Conservation (phyloP, 2,329 filamentous ascomycete genomes). For the Verticillium albo-atrum region DNA sequence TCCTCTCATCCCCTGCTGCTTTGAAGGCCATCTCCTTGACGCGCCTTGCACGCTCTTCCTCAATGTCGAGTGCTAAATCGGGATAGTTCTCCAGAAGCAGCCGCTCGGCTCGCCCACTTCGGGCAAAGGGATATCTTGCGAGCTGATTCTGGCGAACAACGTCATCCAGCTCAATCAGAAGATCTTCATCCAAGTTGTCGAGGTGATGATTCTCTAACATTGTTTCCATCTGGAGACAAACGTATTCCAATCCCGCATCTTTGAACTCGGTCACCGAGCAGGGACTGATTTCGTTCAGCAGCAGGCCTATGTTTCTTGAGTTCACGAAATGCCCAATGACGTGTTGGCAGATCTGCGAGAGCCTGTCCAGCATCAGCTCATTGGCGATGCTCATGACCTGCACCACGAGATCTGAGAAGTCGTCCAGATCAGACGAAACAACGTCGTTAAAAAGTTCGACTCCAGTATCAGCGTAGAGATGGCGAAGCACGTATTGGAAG, state of each 20-base stretch:
- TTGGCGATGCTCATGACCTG: constrained; percentile 88
- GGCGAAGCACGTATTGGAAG: constrained; percentile 74
- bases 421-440: constrained; percentile 66
- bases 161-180: constrained; percentile 75
- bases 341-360: constrained; percentile 86
- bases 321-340: constrained; percentile 80
- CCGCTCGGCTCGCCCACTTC: constrained; percentile 67
- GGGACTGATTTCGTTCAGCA: constrained; percentile 82
- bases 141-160: constrained; percentile 81
- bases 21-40: constrained; percentile 74
- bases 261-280: constrained; percentile 84
- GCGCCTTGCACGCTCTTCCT: constrained; percentile 64
- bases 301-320: constrained; percentile 76
- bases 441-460: constrained; percentile 77
- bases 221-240: constrained; percentile 84
- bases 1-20: constrained; percentile 55
- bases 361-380: constrained; percentile 88
- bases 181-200: constrained; percentile 77
- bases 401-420: constrained; percentile 83
- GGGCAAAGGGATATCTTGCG: constrained; percentile 69
- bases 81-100: constrained; percentile 62
- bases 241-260: constrained; percentile 80
- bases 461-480: constrained; percentile 80
- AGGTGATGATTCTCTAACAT: constrained; percentile 89
- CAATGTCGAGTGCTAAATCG: constrained; percentile 58